These are phyloP conservation scores for Scutellaria baicalensis DNA, from an alignment of 257 asterid genomes.

Conservation along the genomic window DNA sequence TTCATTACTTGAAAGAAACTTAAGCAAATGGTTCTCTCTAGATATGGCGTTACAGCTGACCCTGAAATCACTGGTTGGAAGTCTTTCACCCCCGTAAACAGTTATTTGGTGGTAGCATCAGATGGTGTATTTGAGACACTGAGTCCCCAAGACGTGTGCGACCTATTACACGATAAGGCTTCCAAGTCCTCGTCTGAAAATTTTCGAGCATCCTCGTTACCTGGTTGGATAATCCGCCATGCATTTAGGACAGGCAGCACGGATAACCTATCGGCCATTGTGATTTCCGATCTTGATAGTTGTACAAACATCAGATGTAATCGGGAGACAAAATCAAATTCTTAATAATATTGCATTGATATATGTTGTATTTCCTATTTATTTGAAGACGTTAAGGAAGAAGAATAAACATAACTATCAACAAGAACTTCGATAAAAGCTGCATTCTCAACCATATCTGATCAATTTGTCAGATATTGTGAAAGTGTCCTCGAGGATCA, in stretches of 20 bases:
- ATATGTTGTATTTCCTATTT: neutral
- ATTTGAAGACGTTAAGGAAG: neutral
- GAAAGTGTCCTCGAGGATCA: neutral
- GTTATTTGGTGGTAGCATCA: slow-evolving; percentile 52
- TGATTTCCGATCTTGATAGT: slow-evolving; percentile 21
- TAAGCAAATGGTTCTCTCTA: slow-evolving; percentile 2
- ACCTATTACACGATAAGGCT: slow-evolving; percentile 16
- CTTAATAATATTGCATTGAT: neutral
- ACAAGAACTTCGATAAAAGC: neutral
- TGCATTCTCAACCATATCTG: neutral
- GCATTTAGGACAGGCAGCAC: slow-evolving; percentile 57
- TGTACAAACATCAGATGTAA: neutral
- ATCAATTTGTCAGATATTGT: slow-evolving; percentile 8
- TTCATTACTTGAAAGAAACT: neutral
- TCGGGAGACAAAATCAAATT: neutral
- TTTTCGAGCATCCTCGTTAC: slow-evolving; percentile 27
- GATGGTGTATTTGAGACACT: slow-evolving; percentile 68
- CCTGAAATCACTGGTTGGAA: slow-evolving; percentile 62
- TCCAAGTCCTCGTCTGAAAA: slow-evolving; percentile 2
- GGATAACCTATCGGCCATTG: slow-evolving; percentile 64
- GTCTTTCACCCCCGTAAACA: slow-evolving; percentile 26
- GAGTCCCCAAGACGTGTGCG: slow-evolving; percentile 51
- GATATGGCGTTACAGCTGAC: slow-evolving; percentile 64
- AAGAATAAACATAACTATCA: neutral
- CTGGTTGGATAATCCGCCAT: slow-evolving; percentile 31